Evolutionary conservation across 2,329 filamentous ascomycete genomes (phyloP).

Genomic region (Alternaria novae-zelandiae): DNA sequence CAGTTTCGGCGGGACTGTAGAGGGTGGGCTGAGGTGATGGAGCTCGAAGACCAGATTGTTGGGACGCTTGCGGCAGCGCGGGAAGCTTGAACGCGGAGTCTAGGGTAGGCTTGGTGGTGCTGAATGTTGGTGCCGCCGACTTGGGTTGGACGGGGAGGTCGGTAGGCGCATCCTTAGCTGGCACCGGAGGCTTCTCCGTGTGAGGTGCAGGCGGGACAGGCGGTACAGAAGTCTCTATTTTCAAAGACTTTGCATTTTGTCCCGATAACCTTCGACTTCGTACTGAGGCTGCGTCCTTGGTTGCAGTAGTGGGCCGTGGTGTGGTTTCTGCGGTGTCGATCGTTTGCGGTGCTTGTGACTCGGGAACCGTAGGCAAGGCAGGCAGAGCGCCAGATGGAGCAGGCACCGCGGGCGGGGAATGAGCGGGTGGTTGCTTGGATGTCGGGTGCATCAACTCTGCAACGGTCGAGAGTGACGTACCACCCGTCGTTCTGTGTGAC

Average conservation of each 20-base stretch:
- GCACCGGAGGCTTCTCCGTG: conserved; percentile 42
- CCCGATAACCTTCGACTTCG: conserved; percentile 80
- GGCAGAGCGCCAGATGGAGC: conserved; percentile 40
- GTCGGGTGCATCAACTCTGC: conserved; percentile 64
- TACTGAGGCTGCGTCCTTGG: conserved; percentile 58
- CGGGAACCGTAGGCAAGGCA: conserved; percentile 37
- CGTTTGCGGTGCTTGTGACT: conserved; percentile 33
- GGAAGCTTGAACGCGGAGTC: conserved; percentile 43
- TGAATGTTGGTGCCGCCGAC: conserved; percentile 42
- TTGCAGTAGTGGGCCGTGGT: conserved; percentile 31
- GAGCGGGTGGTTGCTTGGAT: conserved; percentile 40
- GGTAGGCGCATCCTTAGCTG: conserved; percentile 42
- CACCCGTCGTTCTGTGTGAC: conserved; percentile 73
- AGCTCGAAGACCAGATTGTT: conserved; percentile 31
- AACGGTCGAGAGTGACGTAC: conserved; percentile 74
- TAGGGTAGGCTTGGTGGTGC: conserved; percentile 29
- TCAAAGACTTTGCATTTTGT: conserved; percentile 80
- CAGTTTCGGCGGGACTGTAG: conserved; percentile 50
- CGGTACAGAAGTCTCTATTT: conserved; percentile 76
- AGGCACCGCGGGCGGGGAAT: conserved; percentile 38
- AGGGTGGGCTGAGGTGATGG: conserved; percentile 44
- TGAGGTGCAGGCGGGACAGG: conserved; percentile 43
- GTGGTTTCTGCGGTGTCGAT: conserved; percentile 35
- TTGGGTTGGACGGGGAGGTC: conserved; percentile 44
- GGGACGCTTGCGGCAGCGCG: conserved; percentile 37